phyloP scores from a whole-genome alignment of 1,284 basidiomycete genomes.

The Baeospora myosura region DNA sequence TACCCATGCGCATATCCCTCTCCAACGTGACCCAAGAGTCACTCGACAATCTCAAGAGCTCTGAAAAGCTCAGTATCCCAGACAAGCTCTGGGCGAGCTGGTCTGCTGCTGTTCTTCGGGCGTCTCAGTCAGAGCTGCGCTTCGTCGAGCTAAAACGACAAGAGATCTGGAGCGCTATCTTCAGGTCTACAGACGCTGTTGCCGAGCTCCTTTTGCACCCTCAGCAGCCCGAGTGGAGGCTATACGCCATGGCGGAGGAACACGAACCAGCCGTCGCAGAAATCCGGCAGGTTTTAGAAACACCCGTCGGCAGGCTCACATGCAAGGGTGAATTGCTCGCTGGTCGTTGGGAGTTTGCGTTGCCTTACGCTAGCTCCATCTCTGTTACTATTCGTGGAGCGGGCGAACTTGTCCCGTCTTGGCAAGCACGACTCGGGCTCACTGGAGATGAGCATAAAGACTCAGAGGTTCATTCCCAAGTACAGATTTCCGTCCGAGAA shows the following conservation, averaged over 20 bases:
- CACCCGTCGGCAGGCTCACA: slow-evolving; percentile 73
- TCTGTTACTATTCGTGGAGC: slow-evolving; percentile 57
- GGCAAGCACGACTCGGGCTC: slow-evolving; percentile 83
- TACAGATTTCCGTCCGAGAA: slow-evolving; percentile 55
- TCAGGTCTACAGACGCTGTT: slow-evolving; percentile 63
- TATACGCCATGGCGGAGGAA: slow-evolving; percentile 67
- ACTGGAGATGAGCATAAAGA: slow-evolving; percentile 57
- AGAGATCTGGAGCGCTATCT: slow-evolving; percentile 80
- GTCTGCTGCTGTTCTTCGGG: slow-evolving; percentile 61
- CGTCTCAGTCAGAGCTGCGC: slow-evolving; percentile 59
- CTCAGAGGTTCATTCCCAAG: slow-evolving; percentile 58
- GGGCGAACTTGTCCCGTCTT: slow-evolving; percentile 73
- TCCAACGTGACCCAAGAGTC: slow-evolving; percentile 43
- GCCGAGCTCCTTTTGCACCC: slow-evolving; percentile 77
- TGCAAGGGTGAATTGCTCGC: slow-evolving; percentile 53
- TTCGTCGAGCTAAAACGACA: slow-evolving; percentile 87
- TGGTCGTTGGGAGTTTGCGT: slow-evolving; percentile 77
- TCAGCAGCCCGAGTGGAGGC: slow-evolving; percentile 78
- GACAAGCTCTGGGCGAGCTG: slow-evolving; percentile 59
- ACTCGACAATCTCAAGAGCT: slow-evolving; percentile 46
- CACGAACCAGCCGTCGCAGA: slow-evolving; percentile 74
- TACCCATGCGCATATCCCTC: slow-evolving; percentile 83
- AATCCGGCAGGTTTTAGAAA: slow-evolving; percentile 66
- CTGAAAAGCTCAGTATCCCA: slow-evolving; percentile 37
- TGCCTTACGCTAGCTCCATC: slow-evolving; percentile 59